Percentiles rank a stretch among this genome's conserved stretches.
phyloP scores from a whole-genome alignment of 768 basidiomycete species.

The Polyporus arcularius region DNA sequence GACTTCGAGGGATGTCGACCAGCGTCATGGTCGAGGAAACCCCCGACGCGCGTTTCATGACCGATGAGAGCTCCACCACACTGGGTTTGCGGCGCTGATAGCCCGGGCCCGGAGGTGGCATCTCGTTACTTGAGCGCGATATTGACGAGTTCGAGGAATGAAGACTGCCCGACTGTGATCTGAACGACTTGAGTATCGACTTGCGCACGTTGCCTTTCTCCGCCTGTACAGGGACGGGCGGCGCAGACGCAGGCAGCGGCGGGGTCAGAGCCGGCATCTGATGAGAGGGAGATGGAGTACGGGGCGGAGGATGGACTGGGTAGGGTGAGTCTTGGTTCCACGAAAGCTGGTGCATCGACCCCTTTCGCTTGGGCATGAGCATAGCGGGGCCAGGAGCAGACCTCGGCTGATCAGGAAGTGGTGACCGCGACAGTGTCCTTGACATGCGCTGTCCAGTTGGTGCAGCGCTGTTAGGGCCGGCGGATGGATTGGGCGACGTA shows the following conservation, averaged over 20 bases:
- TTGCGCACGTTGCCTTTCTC: constrained; percentile 53
- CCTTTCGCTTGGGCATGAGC: constrained; percentile 33
- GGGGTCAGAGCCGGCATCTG: constrained; percentile 25
- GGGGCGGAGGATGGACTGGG: constrained; percentile 40
- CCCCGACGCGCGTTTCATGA: constrained; percentile 28
- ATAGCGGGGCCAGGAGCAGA: constrained; percentile 36
- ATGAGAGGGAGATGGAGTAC: constrained; percentile 20
- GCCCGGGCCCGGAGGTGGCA: constrained; percentile 40
- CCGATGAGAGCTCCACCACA: constrained; percentile 42
- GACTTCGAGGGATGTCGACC: constrained; percentile 60
- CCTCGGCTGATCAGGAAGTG: constrained; percentile 23
- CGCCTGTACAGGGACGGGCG: constrained; percentile 34
- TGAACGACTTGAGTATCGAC: constrained; percentile 73
- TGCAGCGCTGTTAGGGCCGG: constrained; percentile 15
- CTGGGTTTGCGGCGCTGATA: constrained; percentile 40
- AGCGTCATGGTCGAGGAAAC: constrained; percentile 33
- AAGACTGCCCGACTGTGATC: constrained; percentile 41
- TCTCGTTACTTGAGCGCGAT: constrained; percentile 33
- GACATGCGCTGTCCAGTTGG: constrained; percentile 16
- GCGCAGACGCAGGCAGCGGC: constrained; percentile 20
- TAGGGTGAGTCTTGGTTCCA: constrained; percentile 79
- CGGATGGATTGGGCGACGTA: constrained; percentile 25
- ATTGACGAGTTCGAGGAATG: constrained; percentile 26
- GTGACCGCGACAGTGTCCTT: constrained; percentile 16
- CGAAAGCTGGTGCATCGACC: constrained; percentile 49